These are phyloP conservation scores for Coemansia guatemalensis DNA, from an alignment of 192 early-diverging fungal species.

Conservation along the genomic window DNA sequence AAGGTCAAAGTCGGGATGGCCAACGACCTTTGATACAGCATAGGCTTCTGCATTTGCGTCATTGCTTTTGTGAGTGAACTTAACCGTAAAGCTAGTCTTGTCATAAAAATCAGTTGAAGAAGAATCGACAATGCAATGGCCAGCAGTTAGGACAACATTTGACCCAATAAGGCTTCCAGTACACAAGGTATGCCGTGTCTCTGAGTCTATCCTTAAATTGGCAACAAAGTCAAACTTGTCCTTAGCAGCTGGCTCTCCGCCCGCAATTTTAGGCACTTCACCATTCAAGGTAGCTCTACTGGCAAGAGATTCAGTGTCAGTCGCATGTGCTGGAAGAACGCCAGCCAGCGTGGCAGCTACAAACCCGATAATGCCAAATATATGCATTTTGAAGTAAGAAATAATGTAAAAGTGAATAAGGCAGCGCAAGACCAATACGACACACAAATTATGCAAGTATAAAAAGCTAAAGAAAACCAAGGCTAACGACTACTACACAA, in stretches of 20 bases:
- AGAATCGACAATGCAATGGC: conserved; percentile 31
- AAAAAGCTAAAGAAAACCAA: neutral
- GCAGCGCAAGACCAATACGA: neutral
- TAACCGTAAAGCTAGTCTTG: neutral
- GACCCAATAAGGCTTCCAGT: conserved; percentile 46
- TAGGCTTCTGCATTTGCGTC: conserved; percentile 5
- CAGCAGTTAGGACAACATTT: conserved; percentile 49
- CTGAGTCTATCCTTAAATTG: neutral
- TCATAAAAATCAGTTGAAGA: neutral
- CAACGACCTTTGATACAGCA: conserved; percentile 15
- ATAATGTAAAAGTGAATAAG: neutral
- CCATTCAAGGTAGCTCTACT: neutral
- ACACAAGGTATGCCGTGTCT: conserved; percentile 15
- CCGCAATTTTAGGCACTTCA: conserved; percentile 19
- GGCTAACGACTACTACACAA: neutral
- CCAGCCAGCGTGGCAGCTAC: neutral
- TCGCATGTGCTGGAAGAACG: neutral
- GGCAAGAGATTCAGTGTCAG: neutral
- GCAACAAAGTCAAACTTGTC: conserved; percentile 28
- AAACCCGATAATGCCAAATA: neutral
- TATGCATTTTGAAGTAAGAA: neutral
- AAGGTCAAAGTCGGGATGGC: conserved; percentile 15
- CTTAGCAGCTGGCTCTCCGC: conserved; percentile 17
- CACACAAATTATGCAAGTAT: neutral
- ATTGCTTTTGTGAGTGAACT: neutral